Base-by-base conservation (phyloP, 257 asterid genomes). In the Solanum ahanhuiri region DNA sequence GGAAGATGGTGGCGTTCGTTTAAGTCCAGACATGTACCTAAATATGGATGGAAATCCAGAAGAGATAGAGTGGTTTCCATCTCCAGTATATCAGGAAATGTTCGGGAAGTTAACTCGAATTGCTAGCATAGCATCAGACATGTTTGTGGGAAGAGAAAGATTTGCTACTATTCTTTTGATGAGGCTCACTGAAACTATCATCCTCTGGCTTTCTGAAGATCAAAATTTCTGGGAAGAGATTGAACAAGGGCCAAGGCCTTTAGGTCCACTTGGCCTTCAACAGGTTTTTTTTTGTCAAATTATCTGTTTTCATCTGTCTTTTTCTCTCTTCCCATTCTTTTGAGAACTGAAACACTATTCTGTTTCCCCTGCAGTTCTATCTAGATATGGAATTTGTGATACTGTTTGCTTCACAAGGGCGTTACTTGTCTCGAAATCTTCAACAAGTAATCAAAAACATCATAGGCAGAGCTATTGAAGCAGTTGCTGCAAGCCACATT, bases 351-450 rank as follows among this genome's bases (percentile, higher is more conserved):
- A 9, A 87, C 25, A 3, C 17, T 33, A 10, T 3, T 72, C 35
- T 87, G 39, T 22, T 63, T 6, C 11, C 34, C 45, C 39, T 87
- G 93, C 93, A 95, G 98, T 96, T 96, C 86, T 96, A 95, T 89
- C 87, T 96, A 92, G 99, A 96, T 89, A 96, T 96, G 99, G 98
- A 95, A 90, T 96, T 96, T 87, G 98, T 94, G 85, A 96, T 95
- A 86, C 98, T 96, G 31, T 94, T 96, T 83, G 86, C 98, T 57
- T 96, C 99, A 28, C 98, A 95, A 94, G 98, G 98, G 33, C 95
- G 96, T 6, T 96, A 96, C 86, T 87, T 96, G 58, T 96, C 99
- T 7, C 91, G 98, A 43, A 96, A 95, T 86, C 91, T 96, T 88
- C 98, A 93, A 79, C 98, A 94, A 91, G 98, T 96, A 88, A 96